phyloP scores from a whole-genome alignment of 2,329 filamentous ascomycete species.

The Ascochyta rabiei region DNA sequence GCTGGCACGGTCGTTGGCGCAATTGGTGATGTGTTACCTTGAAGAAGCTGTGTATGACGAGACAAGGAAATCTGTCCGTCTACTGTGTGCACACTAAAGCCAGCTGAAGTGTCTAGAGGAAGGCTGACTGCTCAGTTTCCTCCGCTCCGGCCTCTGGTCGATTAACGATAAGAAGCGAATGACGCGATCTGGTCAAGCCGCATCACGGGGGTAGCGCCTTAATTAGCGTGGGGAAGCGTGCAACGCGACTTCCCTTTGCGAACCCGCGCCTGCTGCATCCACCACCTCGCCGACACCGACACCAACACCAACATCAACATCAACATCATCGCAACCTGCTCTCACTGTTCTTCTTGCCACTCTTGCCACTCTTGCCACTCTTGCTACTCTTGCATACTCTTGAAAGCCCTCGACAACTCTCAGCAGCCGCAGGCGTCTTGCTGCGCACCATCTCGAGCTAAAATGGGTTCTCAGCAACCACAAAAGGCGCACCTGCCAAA shows the following conservation, averaged over 20 bases:
- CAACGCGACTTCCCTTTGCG: constrained; percentile 10
- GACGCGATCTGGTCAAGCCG: constrained; percentile 17
- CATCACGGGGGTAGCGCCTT: constrained; percentile 4
- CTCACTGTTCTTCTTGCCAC: too few species aligned
- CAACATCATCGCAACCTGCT: background rate
- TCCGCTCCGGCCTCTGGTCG: constrained; percentile 3
- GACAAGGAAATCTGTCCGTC: constrained; percentile 8
- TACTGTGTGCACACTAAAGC: constrained; percentile 1
- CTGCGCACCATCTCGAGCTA: constrained; percentile 17
- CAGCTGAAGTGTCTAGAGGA: constrained; percentile 5
- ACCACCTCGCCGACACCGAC: background rate
- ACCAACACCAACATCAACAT: background rate
- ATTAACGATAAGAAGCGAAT: constrained; percentile 13
- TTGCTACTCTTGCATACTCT: background rate
- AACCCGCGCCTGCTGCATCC: constrained; percentile 2
- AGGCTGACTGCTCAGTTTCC: constrained; percentile 1
- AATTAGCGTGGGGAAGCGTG: constrained; percentile 16
- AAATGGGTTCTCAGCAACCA: constrained; percentile 32
- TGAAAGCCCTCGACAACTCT: background rate
- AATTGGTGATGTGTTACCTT: constrained; percentile 1
- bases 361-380: background rate
- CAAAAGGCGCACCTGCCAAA: constrained; percentile 35
- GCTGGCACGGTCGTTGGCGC: background rate
- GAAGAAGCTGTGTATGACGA: background rate
- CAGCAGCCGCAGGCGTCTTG: constrained; percentile 5